Conservation (phyloP, 2,329 filamentous ascomycete genomes). For the Ceratocystis colombiana region DNA sequence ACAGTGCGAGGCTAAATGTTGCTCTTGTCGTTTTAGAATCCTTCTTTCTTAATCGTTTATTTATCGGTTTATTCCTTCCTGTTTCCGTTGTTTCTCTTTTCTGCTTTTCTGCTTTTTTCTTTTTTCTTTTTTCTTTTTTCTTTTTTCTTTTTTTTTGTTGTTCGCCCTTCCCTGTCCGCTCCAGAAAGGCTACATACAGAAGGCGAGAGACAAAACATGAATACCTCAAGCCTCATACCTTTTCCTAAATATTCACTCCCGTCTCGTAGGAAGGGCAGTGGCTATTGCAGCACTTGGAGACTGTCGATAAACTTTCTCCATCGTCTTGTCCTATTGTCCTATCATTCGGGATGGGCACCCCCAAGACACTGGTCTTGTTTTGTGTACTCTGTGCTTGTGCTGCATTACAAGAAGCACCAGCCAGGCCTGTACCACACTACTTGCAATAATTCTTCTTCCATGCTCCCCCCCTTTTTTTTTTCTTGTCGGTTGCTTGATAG, state of each 20-base stretch:
- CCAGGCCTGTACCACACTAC: conserved; percentile 11
- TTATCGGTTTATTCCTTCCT: neutral
- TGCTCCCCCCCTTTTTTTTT: neutral
- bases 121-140: neutral
- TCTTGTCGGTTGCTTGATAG: too few relatives aligned
- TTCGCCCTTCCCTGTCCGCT: too few relatives aligned
- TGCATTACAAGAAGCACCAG: conserved; percentile 3
- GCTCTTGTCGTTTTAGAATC: neutral
- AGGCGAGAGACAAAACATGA: neutral
- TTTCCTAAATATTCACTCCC: neutral
- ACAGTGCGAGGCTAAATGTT: conserved; percentile 11
- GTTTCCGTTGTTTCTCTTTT: neutral
- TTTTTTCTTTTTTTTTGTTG: too few relatives aligned
- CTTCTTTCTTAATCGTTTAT: neutral
- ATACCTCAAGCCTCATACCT: neutral
- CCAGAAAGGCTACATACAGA: too few relatives aligned
- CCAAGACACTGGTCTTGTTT: neutral
- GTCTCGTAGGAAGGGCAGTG: neutral
- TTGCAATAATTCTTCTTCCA: neutral
- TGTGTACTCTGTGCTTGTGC: conserved; percentile 6
- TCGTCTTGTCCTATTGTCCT: neutral
- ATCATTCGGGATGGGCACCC: neutral
- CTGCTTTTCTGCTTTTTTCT: neutral
- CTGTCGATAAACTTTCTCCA: neutral
- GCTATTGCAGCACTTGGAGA: neutral